These are phyloP conservation scores for Diplocarpon rosae DNA, from an alignment of 2,329 filamentous ascomycete genomes.

Conservation along the genomic window DNA sequence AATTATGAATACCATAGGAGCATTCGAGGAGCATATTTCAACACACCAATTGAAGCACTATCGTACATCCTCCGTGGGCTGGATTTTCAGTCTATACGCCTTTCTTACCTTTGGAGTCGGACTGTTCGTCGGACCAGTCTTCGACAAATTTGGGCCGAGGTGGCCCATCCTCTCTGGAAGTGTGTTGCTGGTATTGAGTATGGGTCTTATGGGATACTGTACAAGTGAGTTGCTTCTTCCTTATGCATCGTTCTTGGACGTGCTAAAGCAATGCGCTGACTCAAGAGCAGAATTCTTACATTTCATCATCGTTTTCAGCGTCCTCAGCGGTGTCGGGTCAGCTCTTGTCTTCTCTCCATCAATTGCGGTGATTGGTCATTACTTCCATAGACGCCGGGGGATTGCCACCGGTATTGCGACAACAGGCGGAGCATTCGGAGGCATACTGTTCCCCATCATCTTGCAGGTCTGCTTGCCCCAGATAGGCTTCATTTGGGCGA, in stretches of 20 bases:
- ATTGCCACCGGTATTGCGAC: slow-evolving; percentile 1
- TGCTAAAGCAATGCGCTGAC: not conserved
- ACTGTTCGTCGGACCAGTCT: not conserved
- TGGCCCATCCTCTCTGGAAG: slow-evolving; percentile 2
- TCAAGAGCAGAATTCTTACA: not conserved
- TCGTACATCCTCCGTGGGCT: slow-evolving; percentile 11
- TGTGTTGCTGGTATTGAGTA: not conserved
- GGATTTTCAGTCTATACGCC: slow-evolving; percentile 2
- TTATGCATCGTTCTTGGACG: no score
- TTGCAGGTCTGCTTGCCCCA: not conserved
- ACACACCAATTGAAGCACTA: slow-evolving; percentile 3
- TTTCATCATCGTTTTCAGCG: slow-evolving; percentile 2
- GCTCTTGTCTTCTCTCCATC: slow-evolving; percentile 1
- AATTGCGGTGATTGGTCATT: not conserved
- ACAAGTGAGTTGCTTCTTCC: not conserved
- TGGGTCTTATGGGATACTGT: not conserved
- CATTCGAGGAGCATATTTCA: slow-evolving; percentile 2
- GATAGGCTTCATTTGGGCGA: slow-evolving; percentile 1
- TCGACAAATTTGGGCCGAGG: not conserved
- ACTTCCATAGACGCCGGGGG: not conserved
- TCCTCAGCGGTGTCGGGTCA: not conserved
- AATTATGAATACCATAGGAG: slow-evolving; percentile 3
- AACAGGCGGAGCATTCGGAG: not conserved
- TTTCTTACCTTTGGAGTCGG: slow-evolving; percentile 3
- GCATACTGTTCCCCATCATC: not conserved